Evolutionary conservation across 495 filamentous ascomycete genomes (phyloP), one percentile per base, ranked within the genome.

Genomic region (Oidiodendron maius): DNA sequence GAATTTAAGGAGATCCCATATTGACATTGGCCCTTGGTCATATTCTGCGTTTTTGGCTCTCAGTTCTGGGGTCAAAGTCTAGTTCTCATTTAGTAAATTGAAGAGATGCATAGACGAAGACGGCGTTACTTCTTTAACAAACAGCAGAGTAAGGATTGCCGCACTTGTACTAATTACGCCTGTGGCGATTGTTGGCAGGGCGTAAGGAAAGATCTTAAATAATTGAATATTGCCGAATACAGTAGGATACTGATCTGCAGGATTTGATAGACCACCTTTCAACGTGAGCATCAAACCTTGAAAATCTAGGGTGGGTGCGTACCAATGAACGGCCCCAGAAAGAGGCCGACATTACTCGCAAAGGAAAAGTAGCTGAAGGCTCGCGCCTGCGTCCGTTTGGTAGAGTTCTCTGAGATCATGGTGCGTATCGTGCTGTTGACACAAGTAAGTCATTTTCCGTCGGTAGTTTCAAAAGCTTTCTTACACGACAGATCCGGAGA

Each of bases 341-440:
- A 76, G 20, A 87, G 77, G n/a, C 84, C 84, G 16, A 87, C 2
- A 55, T 87, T 86, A 20, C 79, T 74, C 3, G 68, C 65, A 52
- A 89, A 84, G 16, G 82, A 79, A 56, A 87, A 89, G 69, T 77
- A 84, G 55, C 79, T 80, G 61, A 89, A 89, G 10, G 82, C 79
- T 20, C 71, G 63, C 1, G 84, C 84, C 60, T 87, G 82, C 1
- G 79, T 85, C 57, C 71, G 72, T 20, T 70, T 60, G 4, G 81
- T 83, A 63, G 76, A 82, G 58, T 80, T 79, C 65, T 88, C 84
- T 26, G 78, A 72, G 42, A 88, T 71, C 80, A 87, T 86, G 22
- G 83, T 76, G 15, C 84, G 74, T 40, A 87, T 73, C 11, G 82
- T 87, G 3, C 55, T 58, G 10, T 32, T 44, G 17, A 53, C 12